Base-by-base conservation (phyloP, 2,329 filamentous ascomycete genomes). In the Coleophoma eucalyptorum region DNA sequence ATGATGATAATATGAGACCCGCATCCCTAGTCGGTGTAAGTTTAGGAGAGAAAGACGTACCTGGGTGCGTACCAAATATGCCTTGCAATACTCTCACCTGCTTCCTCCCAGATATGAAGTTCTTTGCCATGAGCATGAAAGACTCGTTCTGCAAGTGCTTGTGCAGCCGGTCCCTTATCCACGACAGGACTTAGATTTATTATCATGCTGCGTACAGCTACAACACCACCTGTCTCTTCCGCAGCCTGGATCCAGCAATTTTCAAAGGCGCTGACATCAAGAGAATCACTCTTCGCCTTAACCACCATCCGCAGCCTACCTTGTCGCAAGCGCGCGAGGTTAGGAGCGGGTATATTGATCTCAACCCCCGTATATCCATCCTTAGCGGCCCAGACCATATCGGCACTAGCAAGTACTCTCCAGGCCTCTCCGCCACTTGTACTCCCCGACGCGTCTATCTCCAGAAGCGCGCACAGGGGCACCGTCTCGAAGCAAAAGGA, bases 81-180 rank as follows among this genome's bases (percentile, higher is more conserved):
- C 40, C 84, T 73, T 5, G 86, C 86, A 60, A 89, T 89, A 63
- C 83, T 87, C 61, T 89, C 85, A 4, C 85, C 84, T 0, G 83
- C 86, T 60, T 89, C 86, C 63, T 89, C 86, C 72, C 80, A 84
- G 42, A 89, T 78, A 33, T 67, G 66, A 10, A 66, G 49, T 16
- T 54, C 43, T 16, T 19, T 34, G 12, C 19, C 44, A 12, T 34
- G 34, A 31, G 18, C 20, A 5, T 32, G 32, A 37, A 65, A 60
- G 5, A 58, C 50, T 37, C 62, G 47, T 50, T 63, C 60, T 7
- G 56, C 58, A 37, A n/a, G 16, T 44, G 8, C 42, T 32, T 41
- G 41, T 41, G 12, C 16, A 8, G 43, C 37, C 6, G 12, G 42
- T 32, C 16, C 11, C 15, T 13, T 43, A 38, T 44, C 42, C 6